Base-by-base conservation (phyloP, 192 early-diverging fungal species). In the Coemansia nantahalensis region DNA sequence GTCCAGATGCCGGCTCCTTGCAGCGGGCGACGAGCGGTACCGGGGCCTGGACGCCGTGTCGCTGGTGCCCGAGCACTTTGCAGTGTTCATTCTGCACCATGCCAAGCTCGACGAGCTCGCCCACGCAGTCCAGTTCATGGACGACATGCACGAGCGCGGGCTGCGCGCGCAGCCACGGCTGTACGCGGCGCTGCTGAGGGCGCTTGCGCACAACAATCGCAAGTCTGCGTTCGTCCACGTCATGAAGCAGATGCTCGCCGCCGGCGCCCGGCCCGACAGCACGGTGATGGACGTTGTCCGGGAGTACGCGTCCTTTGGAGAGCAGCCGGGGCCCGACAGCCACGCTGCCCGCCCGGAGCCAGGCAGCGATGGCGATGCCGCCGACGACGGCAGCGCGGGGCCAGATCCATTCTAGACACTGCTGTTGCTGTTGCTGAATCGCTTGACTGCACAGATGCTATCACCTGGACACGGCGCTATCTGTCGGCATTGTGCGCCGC, bases 211-310 rank as follows among this genome's bases (percentile, higher is more conserved):
- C 17, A 39, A 18, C 3, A 49, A 48, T 22, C 34, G 33, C 15
- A 51, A 49, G 12, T 43, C 52, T 8, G 15, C 40, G 35, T 30
- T 73, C 37, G 45, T 65, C 14, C 22, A 56, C 15, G 8, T 39
- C 7, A 41, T 73, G 62, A 58, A 49, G 24, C 44, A 65, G n/a
- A 59, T 73, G 43, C 36, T 40, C 18, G 37, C 35, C 12, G 33
- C 38, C 14, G 36, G 48, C 9, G 39, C 39, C 2, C 26, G 15
- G 5, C 45, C 58, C 5, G 23, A 54, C 50, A 14, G 22, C 0
- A 48, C 62, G 12, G 11, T 54, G 7, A 56, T 52, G 54, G 32
- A 42, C 15, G 16, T 51, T 3, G 48, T 75, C 31, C 55, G 23
- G 24, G 53, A 39, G 13, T 71, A 63, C 36, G 19, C 41, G 1